phyloP scores from a whole-genome alignment of 495 filamentous ascomycete species.

The Annulohypoxylon bovei region DNA sequence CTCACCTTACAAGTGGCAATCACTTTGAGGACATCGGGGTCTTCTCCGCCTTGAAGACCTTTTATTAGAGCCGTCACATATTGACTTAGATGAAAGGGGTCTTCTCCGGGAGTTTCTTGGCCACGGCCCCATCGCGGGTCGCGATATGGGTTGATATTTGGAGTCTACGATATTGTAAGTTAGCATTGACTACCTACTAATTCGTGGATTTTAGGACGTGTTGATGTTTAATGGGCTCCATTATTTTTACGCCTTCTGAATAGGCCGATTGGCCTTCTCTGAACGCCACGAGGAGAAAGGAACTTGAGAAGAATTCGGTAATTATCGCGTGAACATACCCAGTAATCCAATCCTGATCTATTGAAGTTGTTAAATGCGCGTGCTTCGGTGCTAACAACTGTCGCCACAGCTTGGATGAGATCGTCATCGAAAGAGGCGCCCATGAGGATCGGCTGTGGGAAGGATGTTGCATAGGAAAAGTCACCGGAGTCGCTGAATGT shows the following conservation, averaged over 20 bases:
- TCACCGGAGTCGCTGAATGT: conserved; percentile 59
- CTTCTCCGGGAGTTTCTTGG: conserved; percentile 70
- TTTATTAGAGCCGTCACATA: conserved; percentile 67
- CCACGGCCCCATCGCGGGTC: conserved; percentile 70
- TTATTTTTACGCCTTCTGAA: no score
- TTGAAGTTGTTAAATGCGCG: conserved; percentile 70
- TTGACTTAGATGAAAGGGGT: conserved; percentile 62
- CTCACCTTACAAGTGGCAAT: conserved; percentile 62
- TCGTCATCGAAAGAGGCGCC: conserved; percentile 68
- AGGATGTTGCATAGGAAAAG: conserved; percentile 67
- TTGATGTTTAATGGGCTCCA: no score
- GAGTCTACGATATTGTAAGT: conserved; percentile 45
- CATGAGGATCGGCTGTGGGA: conserved; percentile 67
- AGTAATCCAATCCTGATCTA: conserved; percentile 64
- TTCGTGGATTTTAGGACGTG: background rate
- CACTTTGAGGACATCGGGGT: conserved; percentile 53
- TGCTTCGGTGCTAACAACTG: conserved; percentile 66
- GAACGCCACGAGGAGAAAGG: background rate
- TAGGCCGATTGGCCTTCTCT: no score
- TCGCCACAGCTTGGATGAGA: conserved; percentile 65
- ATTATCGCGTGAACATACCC: conserved; percentile 36
- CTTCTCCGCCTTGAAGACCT: conserved; percentile 65
- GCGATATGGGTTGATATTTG: conserved; percentile 70
- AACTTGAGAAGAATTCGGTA: background rate
- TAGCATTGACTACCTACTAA: background rate